A percentile compares a stretch with the other conserved stretches of the same genome.
Evolutionary conservation across 1,284 basidiomycete species (phyloP).

Genomic region (Porodaedalea pini): DNA sequence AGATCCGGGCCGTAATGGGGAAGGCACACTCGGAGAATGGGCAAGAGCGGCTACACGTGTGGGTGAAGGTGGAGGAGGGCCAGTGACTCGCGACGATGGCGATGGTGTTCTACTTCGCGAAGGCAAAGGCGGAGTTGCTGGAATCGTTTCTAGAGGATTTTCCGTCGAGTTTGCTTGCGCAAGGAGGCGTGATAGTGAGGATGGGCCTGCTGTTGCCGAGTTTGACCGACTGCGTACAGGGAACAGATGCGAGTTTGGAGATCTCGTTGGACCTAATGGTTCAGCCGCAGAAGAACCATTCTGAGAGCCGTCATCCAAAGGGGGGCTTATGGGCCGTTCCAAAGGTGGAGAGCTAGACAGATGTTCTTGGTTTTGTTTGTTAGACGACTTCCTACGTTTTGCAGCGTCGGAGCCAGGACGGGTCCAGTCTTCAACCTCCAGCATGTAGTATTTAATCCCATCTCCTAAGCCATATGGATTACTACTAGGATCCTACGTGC

Average conservation of each 20-base stretch:
- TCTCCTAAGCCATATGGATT: conserved; percentile 83
- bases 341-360: conserved; percentile 21
- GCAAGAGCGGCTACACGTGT: conserved; percentile 9
- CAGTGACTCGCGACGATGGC: background rate
- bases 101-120: conserved; percentile 17
- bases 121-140: conserved; percentile 13
- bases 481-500: conserved; percentile 60
- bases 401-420: conserved; percentile 55
- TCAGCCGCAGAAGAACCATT: conserved; percentile 17
- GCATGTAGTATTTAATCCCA: conserved; percentile 89
- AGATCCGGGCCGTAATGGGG: conserved; percentile 19
- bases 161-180: conserved; percentile 14
- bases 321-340: conserved; percentile 21
- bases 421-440: conserved; percentile 92
- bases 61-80: conserved; percentile 13
- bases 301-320: conserved; percentile 10
- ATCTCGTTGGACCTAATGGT: conserved; percentile 20
- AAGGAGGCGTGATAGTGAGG: conserved; percentile 19
- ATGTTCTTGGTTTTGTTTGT: conserved; percentile 33
- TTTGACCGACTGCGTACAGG: conserved; percentile 21
- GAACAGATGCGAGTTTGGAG: conserved; percentile 21
- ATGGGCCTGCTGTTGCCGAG: conserved; percentile 20
- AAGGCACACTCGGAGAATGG: conserved; percentile 18
- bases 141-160: conserved; percentile 17
- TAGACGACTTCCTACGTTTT: conserved; percentile 51